Evolutionary conservation across 1,284 basidiomycete species (phyloP), one percentile per base, ranked within the genome.

Genomic region (Fomitopsis pinicola): DNA sequence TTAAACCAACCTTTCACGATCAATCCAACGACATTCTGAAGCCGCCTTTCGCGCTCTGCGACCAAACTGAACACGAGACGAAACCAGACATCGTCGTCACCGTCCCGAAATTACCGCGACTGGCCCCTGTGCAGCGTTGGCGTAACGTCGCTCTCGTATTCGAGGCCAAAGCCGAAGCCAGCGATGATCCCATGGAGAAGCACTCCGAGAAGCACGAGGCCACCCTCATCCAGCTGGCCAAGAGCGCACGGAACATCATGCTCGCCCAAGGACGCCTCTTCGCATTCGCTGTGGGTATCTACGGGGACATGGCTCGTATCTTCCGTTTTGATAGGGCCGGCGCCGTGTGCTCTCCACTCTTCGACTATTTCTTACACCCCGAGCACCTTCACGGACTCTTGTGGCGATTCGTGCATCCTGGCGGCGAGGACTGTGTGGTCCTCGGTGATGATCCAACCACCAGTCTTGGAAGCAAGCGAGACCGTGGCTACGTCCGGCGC

Each of bases 231-330:
- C 62, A 62, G 40, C 57, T 64, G 5, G 57, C 62, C 1, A 58
- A 59, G 42, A 56, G 54, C 19, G 66, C 66, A 9, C 58, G 62
- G 8, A 53, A 59, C 30, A 57, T 65, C 14, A 35, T 64, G 44
- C 42, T 57, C 26, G 61, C 62, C 2, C 66, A 67, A 30, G 52
- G 58, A 0, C 35, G 59, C 42, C 53, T 65, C 22, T 50, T 30
- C 12, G 50, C 52, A 2, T 64, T 63, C 55, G 50, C 59, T 26
- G 28, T 67, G 19, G 62, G 66, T 3, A 35, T 67, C 26, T 67
- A 67, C 52, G 66, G 64, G 17, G 36, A 62, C 5, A 40, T 42
- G n/a, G 54, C 61, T 2, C 66, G 64, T n/a, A 63, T 67, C 38
- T 59, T 52, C 14, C 63, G 66, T 14, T 67, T 63, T 45, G 64